These are phyloP conservation scores for Cladobotryum protrusum DNA, from an alignment of 2,329 filamentous ascomycete species.

Conservation along the genomic window DNA sequence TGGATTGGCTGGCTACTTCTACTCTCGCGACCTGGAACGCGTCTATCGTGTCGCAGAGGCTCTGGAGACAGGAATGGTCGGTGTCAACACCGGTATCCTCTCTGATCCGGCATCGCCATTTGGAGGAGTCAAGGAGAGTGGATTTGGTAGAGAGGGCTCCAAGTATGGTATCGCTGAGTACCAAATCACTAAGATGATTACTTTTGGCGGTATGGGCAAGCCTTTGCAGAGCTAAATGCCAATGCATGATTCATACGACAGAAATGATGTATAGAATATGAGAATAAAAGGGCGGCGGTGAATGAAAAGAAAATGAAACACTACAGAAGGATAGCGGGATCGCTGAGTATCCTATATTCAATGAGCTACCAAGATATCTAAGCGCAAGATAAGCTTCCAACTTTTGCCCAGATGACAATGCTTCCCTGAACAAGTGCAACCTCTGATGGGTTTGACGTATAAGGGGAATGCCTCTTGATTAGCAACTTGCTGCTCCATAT, in stretches of 20 bases:
- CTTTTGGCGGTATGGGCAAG: slow-evolving; percentile 50
- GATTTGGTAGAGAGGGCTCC: slow-evolving; percentile 73
- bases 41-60: slow-evolving; percentile 58
- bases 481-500: too few species aligned
- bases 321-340: too few species aligned
- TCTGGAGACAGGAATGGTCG: slow-evolving; percentile 82
- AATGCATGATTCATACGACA: too few species aligned
- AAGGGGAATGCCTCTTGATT: too few species aligned
- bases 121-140: slow-evolving; percentile 76
- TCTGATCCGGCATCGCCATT: slow-evolving; percentile 58
- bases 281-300: too few species aligned
- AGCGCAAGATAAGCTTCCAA: too few species aligned
- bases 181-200: slow-evolving; percentile 61
- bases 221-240: slow-evolving; percentile 39
- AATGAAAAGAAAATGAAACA: too few species aligned
- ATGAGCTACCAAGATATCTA: too few species aligned
- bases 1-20: slow-evolving; percentile 92
- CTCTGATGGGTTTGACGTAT: too few species aligned
- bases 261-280: background rate
- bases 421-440: too few species aligned
- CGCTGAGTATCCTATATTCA: too few species aligned
- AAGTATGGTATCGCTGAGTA: slow-evolving; percentile 75
- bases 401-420: too few species aligned
- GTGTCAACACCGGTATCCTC: slow-evolving; percentile 69
- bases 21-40: slow-evolving; percentile 57